These are phyloP conservation scores for Microbotryomycetes sp. DNA, from an alignment of 1,284 basidiomycete genomes.

Conservation along the genomic window DNA sequence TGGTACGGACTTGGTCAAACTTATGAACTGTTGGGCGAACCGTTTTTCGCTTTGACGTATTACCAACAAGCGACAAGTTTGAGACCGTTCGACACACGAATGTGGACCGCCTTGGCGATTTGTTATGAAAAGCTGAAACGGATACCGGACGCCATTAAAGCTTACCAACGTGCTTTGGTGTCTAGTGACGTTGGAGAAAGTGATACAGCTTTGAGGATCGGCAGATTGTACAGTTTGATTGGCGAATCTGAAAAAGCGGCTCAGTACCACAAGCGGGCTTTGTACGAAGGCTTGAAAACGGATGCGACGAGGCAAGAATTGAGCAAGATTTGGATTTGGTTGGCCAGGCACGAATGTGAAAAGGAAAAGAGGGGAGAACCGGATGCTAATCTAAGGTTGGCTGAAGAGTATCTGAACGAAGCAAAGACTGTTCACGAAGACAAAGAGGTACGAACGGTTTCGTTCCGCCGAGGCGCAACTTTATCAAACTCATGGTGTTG, in stretches of 20 bases:
- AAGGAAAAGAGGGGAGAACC: conserved; percentile 5
- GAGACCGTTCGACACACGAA: conserved; percentile 85
- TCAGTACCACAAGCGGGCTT: conserved; percentile 29
- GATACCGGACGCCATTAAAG: conserved; percentile 75
- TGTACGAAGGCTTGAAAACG: conserved; percentile 19
- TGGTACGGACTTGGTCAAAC: conserved; percentile 99
- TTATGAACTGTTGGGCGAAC: conserved; percentile 94
- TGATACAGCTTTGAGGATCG: conserved; percentile 66
- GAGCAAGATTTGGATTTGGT: conserved; percentile 18
- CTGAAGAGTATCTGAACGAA: conserved; percentile 22
- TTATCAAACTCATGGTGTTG: too few relatives aligned
- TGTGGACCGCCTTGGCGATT: conserved; percentile 91
- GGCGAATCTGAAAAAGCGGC: conserved; percentile 56
- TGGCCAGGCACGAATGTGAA: conserved; percentile 32
- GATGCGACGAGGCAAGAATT: conserved; percentile 15
- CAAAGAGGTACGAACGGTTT: conserved; percentile 18
- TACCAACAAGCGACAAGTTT: conserved; percentile 93
- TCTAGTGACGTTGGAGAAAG: conserved; percentile 74
- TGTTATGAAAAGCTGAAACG: conserved; percentile 86
- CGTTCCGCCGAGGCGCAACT: too few relatives aligned
- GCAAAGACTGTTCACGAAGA: conserved; percentile 17
- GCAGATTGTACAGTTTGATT: conserved; percentile 61
- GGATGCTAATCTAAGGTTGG: conserved; percentile 25
- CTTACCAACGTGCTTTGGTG: conserved; percentile 77
- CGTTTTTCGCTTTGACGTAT: conserved; percentile 91